Base-by-base conservation (phyloP, 2,329 filamentous ascomycete genomes). In the Trichoderma sp. region DNA sequence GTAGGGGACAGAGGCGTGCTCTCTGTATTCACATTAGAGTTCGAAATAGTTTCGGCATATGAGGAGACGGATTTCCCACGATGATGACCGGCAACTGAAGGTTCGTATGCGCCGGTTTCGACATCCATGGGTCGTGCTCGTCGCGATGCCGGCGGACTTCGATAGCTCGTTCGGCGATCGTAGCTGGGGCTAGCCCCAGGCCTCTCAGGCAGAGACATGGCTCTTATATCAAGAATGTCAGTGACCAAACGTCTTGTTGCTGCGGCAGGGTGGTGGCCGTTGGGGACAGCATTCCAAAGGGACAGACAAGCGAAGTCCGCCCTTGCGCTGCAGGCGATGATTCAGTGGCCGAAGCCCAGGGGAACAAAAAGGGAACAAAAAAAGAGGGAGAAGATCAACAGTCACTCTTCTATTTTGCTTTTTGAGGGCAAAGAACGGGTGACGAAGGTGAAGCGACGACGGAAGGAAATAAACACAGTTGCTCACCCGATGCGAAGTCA, bases 61-160 rank as follows among this genome's bases (percentile, higher is more conserved):
- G 88, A 90, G 73, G 85, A 85, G 76, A 82, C 84, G 74, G 89
- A 91, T 75, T 82, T 85, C 80, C 84, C 86, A 83, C 87, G 88
- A 78, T 85, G 82, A 82, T 88, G 82, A 78, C 73, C 80, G 77
- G 73, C 79, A 77, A 76, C 81, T 63, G 75, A 77, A 72, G 84
- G 81, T 71, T 81, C 82, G 75, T 87, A 87, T 63, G 82, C 82
- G 70, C 88, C 90, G 47, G 90, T 84, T 80, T 97, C 94, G 77
- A 93, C 84, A 79, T 97, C 93, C 71, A 87, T 87, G 62, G 89
- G 88, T 72, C 87, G 87, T 67, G 84, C 85, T 76, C 91, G 90
- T 77, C 92, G 89, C 68, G 90, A 88, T 68, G 90, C 88, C 30
- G 89, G 87, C 57, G 92, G 91, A 74, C 90, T 89, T 76, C 91